A percentile compares a stretch with the other conserved stretches of the same genome.
These are phyloP conservation scores for Clonostachys rhizophaga DNA, from an alignment of 2,329 filamentous ascomycete genomes.

Conservation along the genomic window DNA sequence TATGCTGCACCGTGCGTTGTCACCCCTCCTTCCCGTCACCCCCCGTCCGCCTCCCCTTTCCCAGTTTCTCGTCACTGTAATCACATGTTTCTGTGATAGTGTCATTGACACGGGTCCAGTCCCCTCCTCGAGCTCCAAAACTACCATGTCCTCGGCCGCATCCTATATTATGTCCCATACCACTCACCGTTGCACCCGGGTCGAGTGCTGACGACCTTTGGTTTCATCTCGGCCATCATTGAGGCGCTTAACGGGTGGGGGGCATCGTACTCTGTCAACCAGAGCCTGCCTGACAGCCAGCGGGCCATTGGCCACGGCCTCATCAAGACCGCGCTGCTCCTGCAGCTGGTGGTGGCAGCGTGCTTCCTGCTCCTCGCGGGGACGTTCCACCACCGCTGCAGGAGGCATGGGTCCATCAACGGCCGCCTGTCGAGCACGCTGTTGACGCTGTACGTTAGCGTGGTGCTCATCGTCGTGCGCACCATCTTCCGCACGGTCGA, in stretches of 20 bases:
- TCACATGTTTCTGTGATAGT: not conserved
- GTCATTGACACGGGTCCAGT: conserved; percentile 14
- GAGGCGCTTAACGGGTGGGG: conserved; percentile 42
- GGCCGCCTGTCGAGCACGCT: conserved; percentile 28
- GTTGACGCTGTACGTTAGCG: conserved; percentile 44
- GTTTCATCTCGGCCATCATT: conserved; percentile 37
- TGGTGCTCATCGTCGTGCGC: conserved; percentile 41
- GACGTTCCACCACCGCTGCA: conserved; percentile 41
- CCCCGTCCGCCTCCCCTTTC: not conserved
- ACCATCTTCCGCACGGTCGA: conserved; percentile 57
- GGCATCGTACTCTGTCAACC: conserved; percentile 40
- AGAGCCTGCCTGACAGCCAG: conserved; percentile 24
- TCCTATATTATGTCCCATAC: conserved; percentile 53
- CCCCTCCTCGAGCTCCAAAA: conserved; percentile 57
- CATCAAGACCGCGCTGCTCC: conserved; percentile 42
- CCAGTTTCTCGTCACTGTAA: not conserved
- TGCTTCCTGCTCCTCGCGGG: conserved; percentile 42
- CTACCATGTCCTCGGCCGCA: conserved; percentile 55
- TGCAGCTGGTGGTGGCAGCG: conserved; percentile 49
- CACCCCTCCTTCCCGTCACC: too few species aligned
- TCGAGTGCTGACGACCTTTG: conserved; percentile 39
- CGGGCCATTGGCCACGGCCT: conserved; percentile 37
- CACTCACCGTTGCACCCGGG: conserved; percentile 45
- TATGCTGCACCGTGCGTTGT: conserved; percentile 24
- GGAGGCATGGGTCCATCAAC: conserved; percentile 23